Evolutionary conservation across 495 filamentous ascomycete species (phyloP), one percentile per base, ranked within the genome.

Genomic region (Penicillium malachiteum): DNA sequence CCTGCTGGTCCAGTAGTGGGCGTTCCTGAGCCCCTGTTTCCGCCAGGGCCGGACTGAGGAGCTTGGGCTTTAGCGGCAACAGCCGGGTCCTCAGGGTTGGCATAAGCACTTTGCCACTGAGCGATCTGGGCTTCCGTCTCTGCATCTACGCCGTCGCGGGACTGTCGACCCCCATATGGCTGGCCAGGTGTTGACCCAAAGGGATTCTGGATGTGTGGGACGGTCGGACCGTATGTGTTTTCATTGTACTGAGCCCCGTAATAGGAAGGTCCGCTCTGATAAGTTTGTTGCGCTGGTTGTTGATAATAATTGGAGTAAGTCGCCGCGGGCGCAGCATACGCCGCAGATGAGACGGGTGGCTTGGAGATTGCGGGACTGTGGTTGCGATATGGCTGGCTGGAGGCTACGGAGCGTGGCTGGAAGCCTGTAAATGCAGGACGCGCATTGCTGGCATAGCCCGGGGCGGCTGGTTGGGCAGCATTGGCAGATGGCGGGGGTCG

Each of bases 21-120:
- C 26, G 52, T 62, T 39, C 48, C 68, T 14, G 72, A 75, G 52
- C 62, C 72, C 9, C 77, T 75, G 56, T 81, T 85, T 9, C 78
- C 72, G 30, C 74, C 74, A 8, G 76, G 76, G 11, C 62, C 63
- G 32, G 58, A 49, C 13, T 58, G 47, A 13, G 50, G 42, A 8
- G 54, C 64, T 65, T 58, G 26, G 55, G 56, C 3, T 62, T 63
- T 26, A 11, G 61, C 60, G 12, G 71, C 68, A 11, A 68, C 56
- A 44, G 44, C 58, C 34, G 63, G 14, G 37, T 57, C 55, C 11
- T 32, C 49, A 14, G 26, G 64, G 35, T 77, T 80, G 52, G 86
- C 81, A 68, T 97, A 98, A 14, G 94, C 91, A 64, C 87, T 92
- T 72, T 96, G 92, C 91, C 95, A 97, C 71, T 96, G 91, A 43